Conservation (phyloP, 1,284 basidiomycete species). For the Fereydounia khargensis region DNA sequence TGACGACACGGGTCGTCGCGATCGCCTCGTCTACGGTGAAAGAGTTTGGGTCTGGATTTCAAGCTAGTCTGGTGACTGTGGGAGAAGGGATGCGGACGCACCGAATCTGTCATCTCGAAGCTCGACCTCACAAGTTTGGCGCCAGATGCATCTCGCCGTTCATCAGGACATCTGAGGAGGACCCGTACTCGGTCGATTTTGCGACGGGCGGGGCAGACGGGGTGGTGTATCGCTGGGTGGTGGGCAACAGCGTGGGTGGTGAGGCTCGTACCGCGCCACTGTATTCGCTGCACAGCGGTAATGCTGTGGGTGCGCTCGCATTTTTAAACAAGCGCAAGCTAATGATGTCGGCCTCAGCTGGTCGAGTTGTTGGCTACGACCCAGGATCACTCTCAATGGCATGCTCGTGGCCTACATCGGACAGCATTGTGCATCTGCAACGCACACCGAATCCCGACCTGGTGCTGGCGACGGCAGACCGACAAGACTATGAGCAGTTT, state of each 20-base stretch:
- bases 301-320: constrained; percentile 16
- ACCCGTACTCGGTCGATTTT: constrained; percentile 19
- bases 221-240: constrained; percentile 26
- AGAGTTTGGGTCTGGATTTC: constrained; percentile 14
- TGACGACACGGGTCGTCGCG: constrained; percentile 24
- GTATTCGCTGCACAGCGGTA: constrained; percentile 18
- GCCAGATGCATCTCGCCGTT: constrained; percentile 18
- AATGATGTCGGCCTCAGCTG: constrained; percentile 16
- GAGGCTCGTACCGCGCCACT: constrained; percentile 4
- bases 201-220: constrained; percentile 30
- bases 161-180: constrained; percentile 11
- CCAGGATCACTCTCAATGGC: constrained; percentile 12
- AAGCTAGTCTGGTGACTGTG: constrained; percentile 23
- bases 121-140: constrained; percentile 15
- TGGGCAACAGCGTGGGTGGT: constrained; percentile 4
- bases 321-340: constrained; percentile 9
- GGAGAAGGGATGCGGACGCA: constrained; percentile 3
- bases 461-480: constrained; percentile 14
- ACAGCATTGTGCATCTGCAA: constrained; percentile 24
- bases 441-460: constrained; percentile 24
- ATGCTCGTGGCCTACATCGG: constrained; percentile 25
- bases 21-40: constrained; percentile 21
- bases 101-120: constrained; percentile 19
- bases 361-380: constrained; percentile 21
- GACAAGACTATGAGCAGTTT: constrained; percentile 32